phyloP scores from a whole-genome alignment of 2,329 filamentous ascomycete species.

The Colletotrichum godetiae region DNA sequence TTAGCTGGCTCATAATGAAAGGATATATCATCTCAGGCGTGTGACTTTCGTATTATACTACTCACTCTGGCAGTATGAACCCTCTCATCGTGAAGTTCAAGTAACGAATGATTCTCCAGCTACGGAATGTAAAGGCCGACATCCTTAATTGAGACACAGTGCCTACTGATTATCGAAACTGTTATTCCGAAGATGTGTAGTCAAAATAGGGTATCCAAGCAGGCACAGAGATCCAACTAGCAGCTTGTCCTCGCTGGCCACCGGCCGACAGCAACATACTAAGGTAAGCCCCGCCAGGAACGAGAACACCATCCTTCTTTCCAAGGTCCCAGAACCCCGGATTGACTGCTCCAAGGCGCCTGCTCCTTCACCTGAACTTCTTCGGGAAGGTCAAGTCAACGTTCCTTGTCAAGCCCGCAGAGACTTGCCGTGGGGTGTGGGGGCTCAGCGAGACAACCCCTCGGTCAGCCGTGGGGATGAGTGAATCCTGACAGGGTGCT shows the following conservation, averaged over 20 bases:
- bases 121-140: background rate
- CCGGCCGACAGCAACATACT: background rate
- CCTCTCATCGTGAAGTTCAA: background rate
- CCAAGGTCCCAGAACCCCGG: background rate
- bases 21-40: too few species aligned
- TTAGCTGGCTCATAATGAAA: background rate
- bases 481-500: background rate
- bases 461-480: slow-evolving; percentile 11
- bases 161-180: background rate
- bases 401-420: slow-evolving; percentile 13
- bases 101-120: background rate
- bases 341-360: background rate
- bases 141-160: background rate
- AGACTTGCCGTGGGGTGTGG: slow-evolving; percentile 15
- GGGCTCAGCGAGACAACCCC: slow-evolving; percentile 15
- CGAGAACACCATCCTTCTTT: background rate
- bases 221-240: background rate
- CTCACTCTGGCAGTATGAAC: background rate
- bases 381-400: slow-evolving; percentile 3
- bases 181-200: background rate
- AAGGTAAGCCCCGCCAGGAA: background rate
- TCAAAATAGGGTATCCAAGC: background rate
- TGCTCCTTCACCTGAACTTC: background rate
- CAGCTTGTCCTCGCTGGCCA: background rate
- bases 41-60: background rate